A percentile compares a stretch with the other conserved stretches of the same genome.
Evolutionary conservation across 2,329 filamentous ascomycete genomes (phyloP).

Genomic region (Penicillium sclerotiorum): DNA sequence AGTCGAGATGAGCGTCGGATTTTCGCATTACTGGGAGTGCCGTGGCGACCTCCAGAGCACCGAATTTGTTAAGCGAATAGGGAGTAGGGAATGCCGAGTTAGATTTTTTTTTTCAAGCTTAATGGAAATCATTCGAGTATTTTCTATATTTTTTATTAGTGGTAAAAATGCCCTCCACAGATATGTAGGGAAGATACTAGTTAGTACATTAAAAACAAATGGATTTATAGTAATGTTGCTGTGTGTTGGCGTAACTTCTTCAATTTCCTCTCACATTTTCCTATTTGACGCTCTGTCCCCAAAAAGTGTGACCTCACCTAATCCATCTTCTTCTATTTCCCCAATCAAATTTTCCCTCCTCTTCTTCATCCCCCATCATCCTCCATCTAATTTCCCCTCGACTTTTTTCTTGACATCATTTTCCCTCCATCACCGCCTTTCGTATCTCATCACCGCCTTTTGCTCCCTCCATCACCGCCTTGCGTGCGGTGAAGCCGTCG

Average conservation of each 20-base stretch:
- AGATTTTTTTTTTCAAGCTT: too few species aligned
- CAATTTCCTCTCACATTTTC: not conserved
- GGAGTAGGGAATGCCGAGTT: too few species aligned
- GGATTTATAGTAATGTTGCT: too few species aligned
- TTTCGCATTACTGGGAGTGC: slow-evolving; percentile 79
- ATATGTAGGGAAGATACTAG: too few species aligned
- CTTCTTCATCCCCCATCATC: slow-evolving; percentile 2
- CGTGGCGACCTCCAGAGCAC: slow-evolving; percentile 77
- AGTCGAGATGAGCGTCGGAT: slow-evolving; percentile 75
- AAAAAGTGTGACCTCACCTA: slow-evolving; percentile 1
- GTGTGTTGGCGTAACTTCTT: not conserved
- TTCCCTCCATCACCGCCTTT: slow-evolving; percentile 19
- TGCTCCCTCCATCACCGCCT: slow-evolving; percentile 38
- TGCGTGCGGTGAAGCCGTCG: slow-evolving; percentile 40
- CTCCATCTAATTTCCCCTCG: too few species aligned
- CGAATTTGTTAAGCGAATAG: slow-evolving; percentile 64
- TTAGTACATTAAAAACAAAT: too few species aligned
- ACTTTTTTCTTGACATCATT: slow-evolving; percentile 3
- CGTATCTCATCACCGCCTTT: slow-evolving; percentile 25
- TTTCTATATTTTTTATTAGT: not conserved
- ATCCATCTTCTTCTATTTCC: not conserved
- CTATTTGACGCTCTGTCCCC: not conserved
- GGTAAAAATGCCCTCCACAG: too few species aligned
- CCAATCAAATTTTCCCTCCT: not conserved
- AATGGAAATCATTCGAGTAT: not conserved